These are phyloP conservation scores for Hymenochaete sp. DNA, from an alignment of 1,284 basidiomycete species.

Conservation along the genomic window DNA sequence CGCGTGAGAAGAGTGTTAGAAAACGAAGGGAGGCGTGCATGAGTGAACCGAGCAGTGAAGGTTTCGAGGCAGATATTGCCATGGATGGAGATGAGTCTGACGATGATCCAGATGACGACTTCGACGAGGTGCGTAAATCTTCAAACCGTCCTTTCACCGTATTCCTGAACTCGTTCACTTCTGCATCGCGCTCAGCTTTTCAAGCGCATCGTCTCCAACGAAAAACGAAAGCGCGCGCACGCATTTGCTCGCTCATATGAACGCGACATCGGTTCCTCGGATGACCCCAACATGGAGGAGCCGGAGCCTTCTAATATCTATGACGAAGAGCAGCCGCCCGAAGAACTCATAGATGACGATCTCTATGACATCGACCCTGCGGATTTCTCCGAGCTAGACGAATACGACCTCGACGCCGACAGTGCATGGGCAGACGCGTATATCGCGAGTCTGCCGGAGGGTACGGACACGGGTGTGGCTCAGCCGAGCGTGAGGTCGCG, in stretches of 20 bases:
- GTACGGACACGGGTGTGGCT: too few species aligned
- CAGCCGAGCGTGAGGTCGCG: too few species aligned
- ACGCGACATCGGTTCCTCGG: conserved; percentile 62
- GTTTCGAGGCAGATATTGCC: conserved; percentile 39
- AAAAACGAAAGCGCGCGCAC: conserved; percentile 39
- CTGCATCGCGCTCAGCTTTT: too few species aligned
- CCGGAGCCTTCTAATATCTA: conserved; percentile 21
- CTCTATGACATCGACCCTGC: not conserved
- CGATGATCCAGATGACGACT: conserved; percentile 33
- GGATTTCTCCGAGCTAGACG: conserved; percentile 11
- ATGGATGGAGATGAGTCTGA: conserved; percentile 38
- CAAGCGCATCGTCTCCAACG: conserved; percentile 47
- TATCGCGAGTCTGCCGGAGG: conserved; percentile 10
- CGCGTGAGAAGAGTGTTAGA: conserved; percentile 40
- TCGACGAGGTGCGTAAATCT: conserved; percentile 54
- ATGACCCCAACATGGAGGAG: conserved; percentile 55
- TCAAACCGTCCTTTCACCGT: not conserved
- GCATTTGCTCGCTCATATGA: conserved; percentile 52
- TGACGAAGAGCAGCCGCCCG: conserved; percentile 8
- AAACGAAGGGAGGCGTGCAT: conserved; percentile 25
- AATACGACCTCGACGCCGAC: conserved; percentile 9
- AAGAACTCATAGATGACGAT: not conserved
- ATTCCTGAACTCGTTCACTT: not conserved
- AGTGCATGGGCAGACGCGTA: conserved; percentile 10
- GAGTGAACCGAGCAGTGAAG: conserved; percentile 39